Evolutionary conservation across 805 yeast genomes (phyloP).

Genomic region (Candida oleophila): DNA sequence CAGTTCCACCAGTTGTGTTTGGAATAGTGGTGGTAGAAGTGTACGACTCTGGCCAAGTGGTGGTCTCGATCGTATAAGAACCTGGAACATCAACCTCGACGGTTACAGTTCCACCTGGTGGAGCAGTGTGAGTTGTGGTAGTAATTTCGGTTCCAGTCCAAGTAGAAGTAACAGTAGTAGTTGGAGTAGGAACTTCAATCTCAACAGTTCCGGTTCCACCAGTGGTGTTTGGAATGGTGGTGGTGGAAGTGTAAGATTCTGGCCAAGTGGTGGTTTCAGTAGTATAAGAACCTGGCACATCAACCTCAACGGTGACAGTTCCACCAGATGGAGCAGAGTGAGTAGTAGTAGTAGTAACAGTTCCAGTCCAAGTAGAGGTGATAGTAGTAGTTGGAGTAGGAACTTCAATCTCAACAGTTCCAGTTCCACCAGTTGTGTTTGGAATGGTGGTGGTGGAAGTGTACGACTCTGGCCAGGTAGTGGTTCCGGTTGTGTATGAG

Average conservation of each 20-base stretch:
- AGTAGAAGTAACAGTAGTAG: background rate
- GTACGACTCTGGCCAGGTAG: constrained; percentile 5
- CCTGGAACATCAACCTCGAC: constrained; percentile 1
- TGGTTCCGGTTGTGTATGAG: constrained; percentile 11
- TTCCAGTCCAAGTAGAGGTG: constrained; percentile 6
- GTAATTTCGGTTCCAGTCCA: constrained; percentile 1
- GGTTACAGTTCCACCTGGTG: constrained; percentile 1
- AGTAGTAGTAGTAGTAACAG: constrained; percentile 4
- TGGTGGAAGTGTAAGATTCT: constrained; percentile 5
- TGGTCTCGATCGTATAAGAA: constrained; percentile 10
- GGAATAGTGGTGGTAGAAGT: constrained; percentile 2
- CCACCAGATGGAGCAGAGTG: constrained; percentile 3
- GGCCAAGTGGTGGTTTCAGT: constrained; percentile 11
- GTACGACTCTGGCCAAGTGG: constrained; percentile 3
- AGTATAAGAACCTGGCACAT: constrained; percentile 4
- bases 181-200: constrained; percentile 1
- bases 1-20: background rate
- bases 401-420: constrained; percentile 13
- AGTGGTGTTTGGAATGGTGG: background rate
- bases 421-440: constrained; percentile 9
- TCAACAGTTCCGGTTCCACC: constrained; percentile 1
- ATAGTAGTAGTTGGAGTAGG: constrained; percentile 11
- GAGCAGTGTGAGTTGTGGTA: background rate
- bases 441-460: constrained; percentile 7
- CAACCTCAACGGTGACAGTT: background rate